Evolutionary conservation across 2,329 filamentous ascomycete genomes (phyloP), one percentile per base, ranked within the genome.

Genomic region (Fusarium euwallaceae): DNA sequence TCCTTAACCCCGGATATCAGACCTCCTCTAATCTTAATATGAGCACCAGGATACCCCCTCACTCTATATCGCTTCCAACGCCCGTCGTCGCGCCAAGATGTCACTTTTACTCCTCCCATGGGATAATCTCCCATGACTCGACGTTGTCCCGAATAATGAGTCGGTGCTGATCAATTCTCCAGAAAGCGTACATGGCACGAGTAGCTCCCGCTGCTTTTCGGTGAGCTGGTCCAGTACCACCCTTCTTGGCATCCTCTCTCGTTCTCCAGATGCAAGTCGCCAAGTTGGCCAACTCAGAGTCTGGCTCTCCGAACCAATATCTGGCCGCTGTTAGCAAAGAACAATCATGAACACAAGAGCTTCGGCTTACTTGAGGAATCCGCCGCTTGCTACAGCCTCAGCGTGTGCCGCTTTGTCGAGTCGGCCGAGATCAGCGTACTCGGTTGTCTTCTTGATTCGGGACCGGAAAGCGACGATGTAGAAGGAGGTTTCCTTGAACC

Each of bases 401-500:
- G 89, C 87, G 81, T 98, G 95, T 8, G 93, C 93, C 69, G 91
- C 91, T 79, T 92, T 92, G 83, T 98, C 95, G 36, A 98, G 87
- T 29, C 88, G 87, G 45, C 92, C 92, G 43, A 98, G 88, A 68
- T 92, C 87, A 12, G 89, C 89, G 69, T 91, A 90, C 72, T 94
- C 90, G 2, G 92, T 93, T 14, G 87, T 89, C 2, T 88, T 86
- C 41, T 91, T 91, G 66, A 98, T 90, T 73, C 87, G 89, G 7
- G 93, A 96, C 17, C 94, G 89, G 83, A 98, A 98, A 6, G 92
- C 92, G 45, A 98, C 95, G 66, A 97, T 91, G 83, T 96, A 97
- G 85, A 96, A 97, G 32, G 86, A 87, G 60, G 87, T 88, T 69
- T 88, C 85, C 64, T 86, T 88, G 91, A 93, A 96, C 3, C 67